phyloP scores from a whole-genome alignment of 1,284 basidiomycete species.

The Tilletia caries region DNA sequence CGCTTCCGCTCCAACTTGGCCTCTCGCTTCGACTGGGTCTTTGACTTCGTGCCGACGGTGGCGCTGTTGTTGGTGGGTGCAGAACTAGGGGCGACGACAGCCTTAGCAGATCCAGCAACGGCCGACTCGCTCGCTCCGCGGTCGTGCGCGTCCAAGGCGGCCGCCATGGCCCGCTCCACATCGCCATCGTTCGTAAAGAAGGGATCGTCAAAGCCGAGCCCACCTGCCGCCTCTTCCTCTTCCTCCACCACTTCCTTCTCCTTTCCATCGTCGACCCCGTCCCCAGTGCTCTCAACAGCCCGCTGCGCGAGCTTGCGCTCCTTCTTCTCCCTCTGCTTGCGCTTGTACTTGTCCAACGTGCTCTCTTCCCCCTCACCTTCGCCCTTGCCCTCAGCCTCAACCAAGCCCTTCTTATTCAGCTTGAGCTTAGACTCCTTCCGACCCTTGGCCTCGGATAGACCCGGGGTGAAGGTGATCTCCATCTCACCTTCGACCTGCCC shows the following conservation, averaged over 20 bases:
- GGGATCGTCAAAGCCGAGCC: constrained; percentile 60
- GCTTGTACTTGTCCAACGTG: constrained; percentile 49
- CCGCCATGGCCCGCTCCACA: constrained; percentile 45
- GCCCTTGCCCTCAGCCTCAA: neutral
- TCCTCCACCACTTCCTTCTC: constrained; percentile 13
- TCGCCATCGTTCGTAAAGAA: constrained; percentile 57
- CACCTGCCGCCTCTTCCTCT: constrained; percentile 16
- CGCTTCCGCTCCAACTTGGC: constrained; percentile 3
- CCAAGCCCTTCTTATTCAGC: constrained; percentile 19
- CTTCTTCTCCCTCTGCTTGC: constrained; percentile 51
- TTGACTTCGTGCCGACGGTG: neutral
- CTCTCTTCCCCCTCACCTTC: constrained; percentile 40
- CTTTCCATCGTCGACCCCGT: constrained; percentile 17
- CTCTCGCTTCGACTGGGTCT: neutral
- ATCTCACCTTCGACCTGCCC: constrained; percentile 33
- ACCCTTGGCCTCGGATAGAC: constrained; percentile 39
- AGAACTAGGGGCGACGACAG: too few relatives aligned
- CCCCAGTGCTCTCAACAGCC: too few relatives aligned
- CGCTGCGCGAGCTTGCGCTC: constrained; percentile 35
- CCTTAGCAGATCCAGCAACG: neutral
- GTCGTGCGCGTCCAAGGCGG: constrained; percentile 57
- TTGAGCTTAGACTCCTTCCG: constrained; percentile 24
- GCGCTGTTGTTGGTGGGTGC: neutral
- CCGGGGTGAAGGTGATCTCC: constrained; percentile 52
- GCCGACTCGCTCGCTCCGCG: neutral